These are phyloP conservation scores for Fusarium floridanum DNA, from an alignment of 2,329 filamentous ascomycete genomes.

Conservation along the genomic window DNA sequence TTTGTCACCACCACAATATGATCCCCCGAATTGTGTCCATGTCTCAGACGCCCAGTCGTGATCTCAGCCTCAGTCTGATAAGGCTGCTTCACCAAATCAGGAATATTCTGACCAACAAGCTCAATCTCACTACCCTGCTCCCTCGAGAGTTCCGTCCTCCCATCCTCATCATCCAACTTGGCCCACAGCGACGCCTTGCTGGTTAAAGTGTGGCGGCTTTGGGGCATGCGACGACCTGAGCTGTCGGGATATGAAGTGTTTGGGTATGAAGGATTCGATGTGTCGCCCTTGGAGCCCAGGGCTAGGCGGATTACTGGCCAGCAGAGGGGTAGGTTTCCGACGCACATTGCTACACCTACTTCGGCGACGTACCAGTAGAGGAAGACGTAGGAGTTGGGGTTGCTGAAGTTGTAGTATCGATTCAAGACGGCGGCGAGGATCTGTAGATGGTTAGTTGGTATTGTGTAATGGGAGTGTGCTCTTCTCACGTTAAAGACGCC, in stretches of 20 bases:
- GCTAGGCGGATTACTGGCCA: conserved; percentile 68
- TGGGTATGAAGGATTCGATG: conserved; percentile 43
- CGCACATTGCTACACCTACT: conserved; percentile 69
- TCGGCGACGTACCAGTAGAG: conserved; percentile 73
- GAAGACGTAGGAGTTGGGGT: conserved; percentile 68
- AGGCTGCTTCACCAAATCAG: conserved; percentile 31
- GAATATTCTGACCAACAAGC: conserved; percentile 38
- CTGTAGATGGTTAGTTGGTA: conserved; percentile 40
- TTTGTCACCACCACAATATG: conserved; percentile 47
- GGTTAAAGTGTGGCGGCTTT: conserved; percentile 24
- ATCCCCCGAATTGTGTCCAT: conserved; percentile 19
- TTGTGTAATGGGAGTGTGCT: not conserved
- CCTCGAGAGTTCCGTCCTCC: conserved; percentile 9
- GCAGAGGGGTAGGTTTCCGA: conserved; percentile 71
- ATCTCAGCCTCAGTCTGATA: conserved; percentile 19
- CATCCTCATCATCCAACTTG: conserved; percentile 48
- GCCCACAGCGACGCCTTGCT: conserved; percentile 47
- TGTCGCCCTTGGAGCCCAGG: conserved; percentile 39
- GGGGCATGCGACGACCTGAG: conserved; percentile 36
- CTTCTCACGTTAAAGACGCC: conserved; percentile 60
- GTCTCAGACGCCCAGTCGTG: conserved; percentile 3
- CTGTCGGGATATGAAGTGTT: conserved; percentile 35
- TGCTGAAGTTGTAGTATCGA: conserved; percentile 71
- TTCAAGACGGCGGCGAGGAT: conserved; percentile 71
- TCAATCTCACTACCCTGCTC: conserved; percentile 49